A percentile compares a stretch with the other conserved stretches of the same genome.
Conservation (phyloP, 2,329 filamentous ascomycete genomes). For the Pseudocercospora eumusae region DNA sequence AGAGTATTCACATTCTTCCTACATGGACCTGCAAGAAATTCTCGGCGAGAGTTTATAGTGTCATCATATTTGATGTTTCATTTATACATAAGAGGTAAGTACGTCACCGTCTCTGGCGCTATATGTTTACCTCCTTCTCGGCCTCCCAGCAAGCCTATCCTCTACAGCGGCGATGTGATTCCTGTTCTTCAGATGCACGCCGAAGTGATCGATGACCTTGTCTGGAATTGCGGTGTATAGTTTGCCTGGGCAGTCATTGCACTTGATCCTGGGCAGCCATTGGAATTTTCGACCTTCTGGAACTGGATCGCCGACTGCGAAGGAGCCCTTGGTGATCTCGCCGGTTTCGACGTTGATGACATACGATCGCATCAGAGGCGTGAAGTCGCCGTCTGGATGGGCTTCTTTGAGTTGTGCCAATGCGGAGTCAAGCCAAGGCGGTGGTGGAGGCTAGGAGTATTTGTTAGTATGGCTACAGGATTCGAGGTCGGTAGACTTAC, state of each 20-base stretch:
- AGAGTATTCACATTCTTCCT: too few relatives aligned
- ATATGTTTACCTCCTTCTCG: background rate
- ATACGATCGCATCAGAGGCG: constrained; percentile 87
- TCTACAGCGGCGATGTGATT: constrained; percentile 55
- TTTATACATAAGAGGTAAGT: background rate
- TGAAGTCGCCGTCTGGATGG: constrained; percentile 82
- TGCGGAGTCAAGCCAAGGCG: constrained; percentile 78
- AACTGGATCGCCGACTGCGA: constrained; percentile 49
- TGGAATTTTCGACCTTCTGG: constrained; percentile 71
- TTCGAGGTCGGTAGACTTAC: constrained; percentile 54
- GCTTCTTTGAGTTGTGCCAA: constrained; percentile 68
- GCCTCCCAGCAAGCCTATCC: constrained; percentile 16
- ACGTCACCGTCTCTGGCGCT: too few relatives aligned
- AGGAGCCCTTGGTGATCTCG: constrained; percentile 56
- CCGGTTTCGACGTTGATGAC: constrained; percentile 71
- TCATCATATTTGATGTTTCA: background rate
- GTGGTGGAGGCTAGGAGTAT: constrained; percentile 70
- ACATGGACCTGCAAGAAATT: too few relatives aligned
- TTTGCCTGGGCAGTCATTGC: constrained; percentile 89
- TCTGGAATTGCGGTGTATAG: constrained; percentile 88
- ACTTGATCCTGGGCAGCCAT: constrained; percentile 86
- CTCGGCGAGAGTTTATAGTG: too few relatives aligned
- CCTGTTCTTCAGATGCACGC: constrained; percentile 86
- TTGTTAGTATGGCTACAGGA: constrained; percentile 16
- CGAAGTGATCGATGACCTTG: constrained; percentile 84